Conservation (phyloP, 805 yeast genomes). For the Wickerhamomyces xylosicus region DNA sequence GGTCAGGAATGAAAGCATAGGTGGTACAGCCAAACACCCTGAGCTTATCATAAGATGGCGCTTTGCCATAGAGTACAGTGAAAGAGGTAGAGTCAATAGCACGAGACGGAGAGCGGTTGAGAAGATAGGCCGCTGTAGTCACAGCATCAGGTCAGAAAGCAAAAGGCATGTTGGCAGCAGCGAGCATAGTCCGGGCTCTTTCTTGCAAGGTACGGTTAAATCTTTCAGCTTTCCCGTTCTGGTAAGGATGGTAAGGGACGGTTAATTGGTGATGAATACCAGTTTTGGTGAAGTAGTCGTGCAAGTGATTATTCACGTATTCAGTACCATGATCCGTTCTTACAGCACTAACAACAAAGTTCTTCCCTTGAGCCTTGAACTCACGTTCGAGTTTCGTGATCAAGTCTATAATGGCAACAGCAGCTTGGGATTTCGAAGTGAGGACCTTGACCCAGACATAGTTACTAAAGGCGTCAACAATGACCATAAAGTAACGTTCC, state of each 20-base stretch:
- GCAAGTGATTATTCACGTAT: not conserved
- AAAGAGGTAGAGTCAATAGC: too few species aligned
- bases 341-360: not conserved
- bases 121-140: not conserved
- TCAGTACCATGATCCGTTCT: not conserved
- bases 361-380: not conserved
- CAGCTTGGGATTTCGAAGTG: not conserved
- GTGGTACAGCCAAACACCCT: not conserved
- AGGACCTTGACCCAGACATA: not conserved
- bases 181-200: not conserved
- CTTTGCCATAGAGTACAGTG: not conserved
- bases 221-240: not conserved
- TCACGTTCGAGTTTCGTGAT: not conserved
- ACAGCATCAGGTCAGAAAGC: not conserved
- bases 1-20: not conserved
- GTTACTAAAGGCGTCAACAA: not conserved
- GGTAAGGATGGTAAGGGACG: not conserved
- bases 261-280: conserved; percentile 1
- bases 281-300: not conserved
- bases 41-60: not conserved
- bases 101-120: not conserved
- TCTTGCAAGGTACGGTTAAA: not conserved
- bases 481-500: not conserved
- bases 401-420: not conserved
- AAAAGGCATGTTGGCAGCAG: not conserved